These are phyloP conservation scores for Pythium aphanidermatum DNA, from an alignment of 352 stramenopile species.

Conservation along the genomic window DNA sequence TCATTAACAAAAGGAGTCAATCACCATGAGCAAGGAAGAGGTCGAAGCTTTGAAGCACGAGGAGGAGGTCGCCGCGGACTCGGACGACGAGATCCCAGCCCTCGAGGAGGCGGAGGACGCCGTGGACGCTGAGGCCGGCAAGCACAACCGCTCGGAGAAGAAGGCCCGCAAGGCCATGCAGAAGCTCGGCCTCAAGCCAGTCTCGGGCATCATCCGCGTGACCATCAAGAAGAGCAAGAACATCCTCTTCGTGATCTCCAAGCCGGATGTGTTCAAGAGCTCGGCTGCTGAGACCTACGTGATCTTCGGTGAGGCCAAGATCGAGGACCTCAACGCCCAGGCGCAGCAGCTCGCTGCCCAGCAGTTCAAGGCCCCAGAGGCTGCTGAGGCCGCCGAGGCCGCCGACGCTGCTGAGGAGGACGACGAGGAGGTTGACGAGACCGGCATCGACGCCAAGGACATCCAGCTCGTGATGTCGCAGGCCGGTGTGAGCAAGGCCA, in stretches of 20 bases:
- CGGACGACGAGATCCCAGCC: conserved; percentile 78
- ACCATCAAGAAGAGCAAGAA: conserved; percentile 99
- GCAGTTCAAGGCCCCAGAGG: conserved; percentile 86
- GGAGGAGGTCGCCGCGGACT: conserved; percentile 44
- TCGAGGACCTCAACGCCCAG: conserved; percentile 93
- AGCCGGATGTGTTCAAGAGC: conserved; percentile 98
- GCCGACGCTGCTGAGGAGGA: conserved; percentile 50
- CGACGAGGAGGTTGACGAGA: conserved; percentile 93
- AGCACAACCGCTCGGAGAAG: conserved; percentile 97
- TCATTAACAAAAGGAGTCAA: conserved; percentile 13
- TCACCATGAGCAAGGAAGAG: conserved; percentile 31
- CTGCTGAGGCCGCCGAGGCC: conserved; percentile 29
- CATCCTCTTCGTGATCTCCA: conserved; percentile 95
- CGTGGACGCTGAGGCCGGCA: conserved; percentile 62
- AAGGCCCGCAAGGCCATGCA: conserved; percentile 99
- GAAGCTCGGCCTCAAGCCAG: conserved; percentile 97
- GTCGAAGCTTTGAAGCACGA: conserved; percentile 51
- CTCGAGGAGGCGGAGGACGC: conserved; percentile 69
- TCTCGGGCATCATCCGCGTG: conserved; percentile 95
- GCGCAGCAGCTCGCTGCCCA: conserved; percentile 83
- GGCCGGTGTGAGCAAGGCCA: conserved; percentile 89
- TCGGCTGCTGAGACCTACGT: conserved; percentile 94
- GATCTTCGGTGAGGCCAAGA: conserved; percentile 99
- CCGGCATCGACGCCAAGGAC: conserved; percentile 97
- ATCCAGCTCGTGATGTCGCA: conserved; percentile 98